phyloP scores from a whole-genome alignment of 139 green algal genomes.

The Chlorella ohadii region DNA sequence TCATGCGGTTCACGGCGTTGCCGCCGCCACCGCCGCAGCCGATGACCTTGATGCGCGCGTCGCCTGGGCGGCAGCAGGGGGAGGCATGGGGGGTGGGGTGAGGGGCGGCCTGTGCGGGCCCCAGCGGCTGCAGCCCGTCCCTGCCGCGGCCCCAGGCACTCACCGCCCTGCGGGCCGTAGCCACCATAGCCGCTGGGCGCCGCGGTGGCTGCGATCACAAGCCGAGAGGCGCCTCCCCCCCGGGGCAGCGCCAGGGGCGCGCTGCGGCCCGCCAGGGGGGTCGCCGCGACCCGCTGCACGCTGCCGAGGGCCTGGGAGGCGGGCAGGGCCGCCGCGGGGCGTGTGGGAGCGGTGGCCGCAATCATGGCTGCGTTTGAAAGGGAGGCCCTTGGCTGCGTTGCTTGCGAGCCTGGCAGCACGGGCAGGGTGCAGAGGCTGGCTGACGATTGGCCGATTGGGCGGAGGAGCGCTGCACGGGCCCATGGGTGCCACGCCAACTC shows the following conservation, averaged over 20 bases:
- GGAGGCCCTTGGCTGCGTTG: too few relatives aligned
- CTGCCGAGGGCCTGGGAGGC: background rate
- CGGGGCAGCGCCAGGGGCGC: background rate
- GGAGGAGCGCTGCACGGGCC: too few relatives aligned
- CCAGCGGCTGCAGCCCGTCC: background rate
- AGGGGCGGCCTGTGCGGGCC: background rate
- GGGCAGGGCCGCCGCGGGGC: background rate
- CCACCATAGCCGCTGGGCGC: background rate
- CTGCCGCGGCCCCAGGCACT: background rate
- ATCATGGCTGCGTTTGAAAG: too few relatives aligned
- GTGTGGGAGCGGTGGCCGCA: too few relatives aligned
- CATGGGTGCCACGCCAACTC: too few relatives aligned
- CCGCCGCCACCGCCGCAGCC: constrained; percentile 93
- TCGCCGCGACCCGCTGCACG: background rate
- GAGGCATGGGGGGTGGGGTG: background rate
- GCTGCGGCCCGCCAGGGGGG: background rate
- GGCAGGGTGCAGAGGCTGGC: too few relatives aligned
- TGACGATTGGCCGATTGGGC: too few relatives aligned
- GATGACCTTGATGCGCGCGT: constrained; percentile 86
- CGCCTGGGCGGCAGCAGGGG: background rate
- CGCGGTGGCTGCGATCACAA: background rate
- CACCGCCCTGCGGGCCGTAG: constrained; percentile 6
- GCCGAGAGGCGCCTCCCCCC: background rate
- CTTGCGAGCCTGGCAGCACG: too few relatives aligned
- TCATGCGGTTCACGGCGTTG: constrained; percentile 99